Evolutionary conservation across 176 grass and related monocot species (phyloP), one percentile per base, ranked within the genome.

Genomic region (Triticum timopheevii): DNA sequence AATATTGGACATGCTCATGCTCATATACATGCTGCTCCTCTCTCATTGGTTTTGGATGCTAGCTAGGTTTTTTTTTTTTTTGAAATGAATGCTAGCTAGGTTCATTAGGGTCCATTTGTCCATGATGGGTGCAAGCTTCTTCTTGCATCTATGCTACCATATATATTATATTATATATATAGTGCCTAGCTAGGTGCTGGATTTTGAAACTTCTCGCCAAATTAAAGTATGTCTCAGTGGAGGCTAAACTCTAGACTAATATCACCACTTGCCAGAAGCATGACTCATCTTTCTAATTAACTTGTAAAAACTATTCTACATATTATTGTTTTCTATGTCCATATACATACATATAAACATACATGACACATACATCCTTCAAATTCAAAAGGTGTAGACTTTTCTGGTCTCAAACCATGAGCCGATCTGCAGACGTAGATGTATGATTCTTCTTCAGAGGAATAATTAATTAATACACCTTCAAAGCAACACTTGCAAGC

Each of bases 21-120:
- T 88, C 86, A 62, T 38, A 25, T 5, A 6, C 50, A 54, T 54
- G 50, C 50, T 59, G 35, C 30, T 62, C 50, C 47, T 62, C 38
- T 50, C 54, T 85, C 16, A 73, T 76, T 87, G 30, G 4, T 80
- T 84, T 69, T 91, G 76, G 80, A 87, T 90, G 65, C 25, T 79
- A 68, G 80, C 67, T 62, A 13, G 75, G 68, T 50, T 65, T 30
- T 30, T 30, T 30, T 30, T 30, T n/a, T 30, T 30, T 30, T 30
- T 30, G 28, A 30, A 30, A 30, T 91, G 76, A 75, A 87, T 90
- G 65, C 25, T 79, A 68, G 80, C 67, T 62, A 13, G 75, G 68
- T 50, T 65, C 17, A 75, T 50, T 3, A 73, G 40, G 44, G 20
- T 61, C 85, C 89, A 80, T 76, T 87, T 91, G 85, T 91, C 85